Conservation (phyloP, 1,284 basidiomycete genomes). For the Thecaphora frezii region DNA sequence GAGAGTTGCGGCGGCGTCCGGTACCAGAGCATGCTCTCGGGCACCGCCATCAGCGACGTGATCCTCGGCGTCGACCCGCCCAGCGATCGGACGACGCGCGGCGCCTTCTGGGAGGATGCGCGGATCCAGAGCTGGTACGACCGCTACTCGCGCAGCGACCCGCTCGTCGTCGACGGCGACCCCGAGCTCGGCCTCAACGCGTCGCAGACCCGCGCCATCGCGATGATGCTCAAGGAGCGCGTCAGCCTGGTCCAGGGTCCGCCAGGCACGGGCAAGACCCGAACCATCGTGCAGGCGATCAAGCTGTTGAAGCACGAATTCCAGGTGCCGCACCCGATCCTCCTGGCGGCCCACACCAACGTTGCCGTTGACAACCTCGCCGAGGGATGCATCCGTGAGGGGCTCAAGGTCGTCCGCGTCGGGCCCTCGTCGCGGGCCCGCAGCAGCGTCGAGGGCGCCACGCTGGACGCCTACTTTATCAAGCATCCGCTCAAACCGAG, state of each 20-base stretch:
- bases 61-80: conserved; percentile 64
- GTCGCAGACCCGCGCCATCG: conserved; percentile 80
- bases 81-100: conserved; percentile 64
- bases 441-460: conserved; percentile 66
- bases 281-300: conserved; percentile 83
- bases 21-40: conserved; percentile 39
- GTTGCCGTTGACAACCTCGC: conserved; percentile 91
- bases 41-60: conserved; percentile 53
- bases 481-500: conserved; percentile 66
- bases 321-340: conserved; percentile 76
- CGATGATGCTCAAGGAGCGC: conserved; percentile 78
- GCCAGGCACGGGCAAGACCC: conserved; percentile 93
- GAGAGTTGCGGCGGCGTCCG: conserved; percentile 32
- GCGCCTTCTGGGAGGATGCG: conserved; percentile 66
- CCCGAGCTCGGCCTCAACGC: conserved; percentile 73
- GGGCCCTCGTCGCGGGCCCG: conserved; percentile 67
- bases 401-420: conserved; percentile 75
- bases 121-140: conserved; percentile 59
- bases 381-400: conserved; percentile 66
- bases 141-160: conserved; percentile 62
- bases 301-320: conserved; percentile 84
- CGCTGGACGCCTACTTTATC: conserved; percentile 71
- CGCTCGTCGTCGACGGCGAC: conserved; percentile 76
- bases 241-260: conserved; percentile 86
- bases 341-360: conserved; percentile 90